These are phyloP conservation scores for Cadophora gregata DNA, from an alignment of 2,329 filamentous ascomycete species.

Conservation along the genomic window DNA sequence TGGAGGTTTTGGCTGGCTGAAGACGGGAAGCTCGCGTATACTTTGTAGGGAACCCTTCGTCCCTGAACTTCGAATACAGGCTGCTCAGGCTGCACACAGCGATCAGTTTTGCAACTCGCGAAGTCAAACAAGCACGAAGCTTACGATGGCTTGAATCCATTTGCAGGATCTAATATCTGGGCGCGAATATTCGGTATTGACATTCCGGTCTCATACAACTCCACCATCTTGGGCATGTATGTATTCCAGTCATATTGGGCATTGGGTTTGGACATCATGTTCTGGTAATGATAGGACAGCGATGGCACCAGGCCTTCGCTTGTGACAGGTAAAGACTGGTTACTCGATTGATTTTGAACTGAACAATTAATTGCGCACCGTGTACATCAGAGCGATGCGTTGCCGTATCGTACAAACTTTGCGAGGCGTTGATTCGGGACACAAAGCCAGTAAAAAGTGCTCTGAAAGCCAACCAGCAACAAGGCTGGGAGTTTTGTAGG, in stretches of 20 bases:
- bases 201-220: conserved; percentile 24
- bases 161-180: conserved; percentile 20
- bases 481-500: conserved; percentile 7
- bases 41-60: conserved; percentile 5
- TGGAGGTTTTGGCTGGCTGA: not conserved
- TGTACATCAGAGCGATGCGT: not conserved
- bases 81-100: conserved; percentile 16
- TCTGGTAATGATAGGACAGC: conserved; percentile 12
- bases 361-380: not conserved
- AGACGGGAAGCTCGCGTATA: not conserved
- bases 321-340: conserved; percentile 10
- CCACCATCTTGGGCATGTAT: conserved; percentile 27
- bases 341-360: not conserved
- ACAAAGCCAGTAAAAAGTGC: not conserved
- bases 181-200: conserved; percentile 30
- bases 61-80: conserved; percentile 28
- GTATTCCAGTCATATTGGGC: conserved; percentile 26
- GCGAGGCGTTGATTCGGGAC: not conserved
- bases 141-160: conserved; percentile 31
- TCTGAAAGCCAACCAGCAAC: not conserved
- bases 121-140: not conserved
- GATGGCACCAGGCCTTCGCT: conserved; percentile 12
- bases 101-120: not conserved
- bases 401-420: not conserved
- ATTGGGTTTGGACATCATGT: conserved; percentile 17